phyloP scores from a whole-genome alignment of 1,284 basidiomycete genomes.

The Puccinia triticina region DNA sequence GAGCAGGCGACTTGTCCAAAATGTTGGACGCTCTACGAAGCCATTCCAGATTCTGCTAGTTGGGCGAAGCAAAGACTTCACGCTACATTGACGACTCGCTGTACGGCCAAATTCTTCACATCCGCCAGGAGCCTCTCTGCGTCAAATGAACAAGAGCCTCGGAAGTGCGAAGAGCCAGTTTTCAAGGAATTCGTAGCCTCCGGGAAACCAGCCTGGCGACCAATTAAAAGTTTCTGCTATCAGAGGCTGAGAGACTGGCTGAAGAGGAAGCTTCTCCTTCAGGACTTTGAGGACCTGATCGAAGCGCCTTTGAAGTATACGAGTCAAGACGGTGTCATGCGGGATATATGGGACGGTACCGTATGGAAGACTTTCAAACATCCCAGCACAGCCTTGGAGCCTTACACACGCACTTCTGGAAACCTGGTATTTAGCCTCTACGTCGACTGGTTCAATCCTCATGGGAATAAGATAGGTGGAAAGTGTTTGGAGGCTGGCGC shows the following conservation, averaged over 20 bases:
- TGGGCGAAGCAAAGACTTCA: constrained; percentile 14
- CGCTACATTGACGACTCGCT: not conserved
- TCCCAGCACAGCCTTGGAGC: not conserved
- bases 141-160: not conserved
- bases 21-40: constrained; percentile 8
- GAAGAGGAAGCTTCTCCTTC: not conserved
- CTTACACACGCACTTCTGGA: constrained; percentile 7
- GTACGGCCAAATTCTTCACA: constrained; percentile 2
- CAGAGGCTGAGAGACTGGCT: constrained; percentile 27
- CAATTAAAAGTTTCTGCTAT: constrained; percentile 15
- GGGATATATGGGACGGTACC: constrained; percentile 35
- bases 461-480: too few relatives aligned
- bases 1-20: constrained; percentile 1
- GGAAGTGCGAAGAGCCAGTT: not conserved
- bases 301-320: not conserved
- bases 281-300: not conserved
- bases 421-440: constrained; percentile 32
- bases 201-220: not conserved
- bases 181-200: constrained; percentile 3
- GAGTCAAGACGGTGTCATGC: not conserved
- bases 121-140: not conserved
- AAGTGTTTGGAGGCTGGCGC: too few relatives aligned
- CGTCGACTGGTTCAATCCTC: not conserved
- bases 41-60: constrained; percentile 12
- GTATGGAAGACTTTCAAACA: constrained; percentile 23